Base-by-base conservation (phyloP, 257 asterid genomes). In the Solanum etuberosum region DNA sequence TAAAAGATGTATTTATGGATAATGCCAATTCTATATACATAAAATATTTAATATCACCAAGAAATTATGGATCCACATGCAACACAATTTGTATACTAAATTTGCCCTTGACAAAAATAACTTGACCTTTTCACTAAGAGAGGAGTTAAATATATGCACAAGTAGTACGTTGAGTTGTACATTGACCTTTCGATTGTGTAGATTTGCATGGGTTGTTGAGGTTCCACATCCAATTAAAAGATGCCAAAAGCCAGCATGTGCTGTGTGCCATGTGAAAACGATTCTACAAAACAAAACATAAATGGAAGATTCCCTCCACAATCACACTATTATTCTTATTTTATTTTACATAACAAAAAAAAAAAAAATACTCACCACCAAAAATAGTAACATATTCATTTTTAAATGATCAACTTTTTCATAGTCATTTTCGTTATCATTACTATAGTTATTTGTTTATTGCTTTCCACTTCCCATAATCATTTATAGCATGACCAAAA, bases 251-350 rank as follows among this genome's bases (percentile, higher is more conserved):
- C 83, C 86, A 88, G 91, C 94, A 88, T 89, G 91, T 88, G 90
- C 59, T 68, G 68, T 77, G 76, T 77, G 89, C 40, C 94, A 91
- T 93, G 94, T 91, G 93, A 86, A 87, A 76, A 57, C 86, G 87
- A 85, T 83, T 93, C 94, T 90, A 90, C 88, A 74, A 89, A 90
- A 91, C 92, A 90, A 91, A 91, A 87, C 84, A 80, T 35, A 84
- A 54, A 40, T 43, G 40, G 68, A 70, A 86, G 31, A 89, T 86
- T 89, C 86, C 84, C 90, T 89, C 38, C 87, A 12, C 84, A 78
- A 76, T 76, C 32, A 42, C 32, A 25, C 35, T 25, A n/a, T 80
- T 27, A 8, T 43, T 46, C 34, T 46, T 46, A 80, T 80, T 80
- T 80, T 43, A 46, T 7, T 80, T 27, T 43, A 80, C 65, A 80